Evolutionary conservation across 768 basidiomycete genomes (phyloP), one percentile per base, ranked within the genome.

Genomic region (Suillus subluteus): DNA sequence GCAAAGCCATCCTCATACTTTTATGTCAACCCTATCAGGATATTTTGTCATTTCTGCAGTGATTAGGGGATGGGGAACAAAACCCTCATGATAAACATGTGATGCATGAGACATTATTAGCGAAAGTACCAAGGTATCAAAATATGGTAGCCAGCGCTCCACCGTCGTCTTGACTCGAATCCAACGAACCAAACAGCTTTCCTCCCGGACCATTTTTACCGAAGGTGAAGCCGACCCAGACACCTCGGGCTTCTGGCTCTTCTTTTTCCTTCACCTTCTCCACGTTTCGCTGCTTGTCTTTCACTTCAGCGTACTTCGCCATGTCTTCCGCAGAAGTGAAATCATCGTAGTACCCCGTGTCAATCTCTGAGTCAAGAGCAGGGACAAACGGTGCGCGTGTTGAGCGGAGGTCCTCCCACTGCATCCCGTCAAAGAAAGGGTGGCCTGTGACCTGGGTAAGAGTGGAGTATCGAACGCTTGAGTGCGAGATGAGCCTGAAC

Each of bases 281-380:
- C 32, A 99, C 96, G 75, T 98, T 96, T 73, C 81, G 83, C 80
- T 98, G 96, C 80, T 99, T 99, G 83, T 98, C 98, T 78, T 92
- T 88, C 8, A 99, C 98, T 77, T 99, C 97, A 13, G 96, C 95
- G 74, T 99, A 99, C 81, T 99, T 99, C 61, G 94, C 95, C 96
- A 98, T 98, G 74, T 99, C 97, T 66, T 96, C 94, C 5, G 86
- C 81, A 4, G 87, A 91, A 2, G 90, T 90, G 76, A 96, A 96
- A 75, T 95, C 94, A 71, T 96, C 94, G 79, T 95, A 96, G 79
- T 96, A 96, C 21, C 95, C 96, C 1, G 96, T 95, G 74, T 99
- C 98, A 66, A 94, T 85, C 73, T 99, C 98, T 11, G 91, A 92
- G 73, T 98, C 96, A 41, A 99, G 85, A 12, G 94, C 91, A 35